Percentiles rank a stretch among this genome's conserved stretches.
These are phyloP conservation scores for Agastache rugosa DNA, from an alignment of 257 asterid species.

Conservation along the genomic window DNA sequence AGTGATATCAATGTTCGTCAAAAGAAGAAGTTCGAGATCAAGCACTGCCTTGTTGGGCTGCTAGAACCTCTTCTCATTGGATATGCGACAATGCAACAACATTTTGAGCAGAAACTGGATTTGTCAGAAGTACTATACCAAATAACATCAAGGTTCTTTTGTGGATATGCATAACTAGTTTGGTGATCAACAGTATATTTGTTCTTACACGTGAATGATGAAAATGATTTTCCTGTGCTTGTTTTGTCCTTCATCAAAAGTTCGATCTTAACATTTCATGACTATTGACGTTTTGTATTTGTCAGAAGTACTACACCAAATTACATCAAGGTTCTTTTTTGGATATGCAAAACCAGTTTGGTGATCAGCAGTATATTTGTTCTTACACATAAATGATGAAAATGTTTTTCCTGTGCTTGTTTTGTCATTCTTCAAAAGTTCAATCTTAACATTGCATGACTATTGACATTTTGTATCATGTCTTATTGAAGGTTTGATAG, in stretches of 20 bases:
- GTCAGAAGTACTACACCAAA: conserved; percentile 95
- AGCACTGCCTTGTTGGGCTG: conserved; percentile 89
- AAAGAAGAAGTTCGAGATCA: conserved; percentile 93
- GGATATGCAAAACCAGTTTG: conserved; percentile 19
- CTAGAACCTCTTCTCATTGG: conserved; percentile 99
- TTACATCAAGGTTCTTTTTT: conserved; percentile 83
- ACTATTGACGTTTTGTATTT: too few relatives aligned
- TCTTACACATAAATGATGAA: conserved; percentile 26
- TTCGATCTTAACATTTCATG: too few relatives aligned
- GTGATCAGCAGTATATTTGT: conserved; percentile 22
- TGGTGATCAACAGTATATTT: conserved; percentile 20
- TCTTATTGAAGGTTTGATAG: conserved; percentile 88
- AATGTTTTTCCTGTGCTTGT: conserved; percentile 28
- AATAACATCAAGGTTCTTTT: conserved; percentile 87
- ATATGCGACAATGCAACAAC: conserved; percentile 93
- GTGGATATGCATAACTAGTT: conserved; percentile 24
- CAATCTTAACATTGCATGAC: conserved; percentile 31
- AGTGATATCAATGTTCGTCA: conserved; percentile 91
- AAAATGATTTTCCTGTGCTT: too few relatives aligned
- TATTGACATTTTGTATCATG: conserved; percentile 45
- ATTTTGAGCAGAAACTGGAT: conserved; percentile 98
- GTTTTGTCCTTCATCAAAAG: too few relatives aligned
- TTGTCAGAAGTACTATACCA: conserved; percentile 96
- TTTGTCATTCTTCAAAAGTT: conserved; percentile 29
- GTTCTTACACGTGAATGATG: too few relatives aligned